Conservation (phyloP, 202 grass and related monocot species). For the Saccharum hybrid region DNA sequence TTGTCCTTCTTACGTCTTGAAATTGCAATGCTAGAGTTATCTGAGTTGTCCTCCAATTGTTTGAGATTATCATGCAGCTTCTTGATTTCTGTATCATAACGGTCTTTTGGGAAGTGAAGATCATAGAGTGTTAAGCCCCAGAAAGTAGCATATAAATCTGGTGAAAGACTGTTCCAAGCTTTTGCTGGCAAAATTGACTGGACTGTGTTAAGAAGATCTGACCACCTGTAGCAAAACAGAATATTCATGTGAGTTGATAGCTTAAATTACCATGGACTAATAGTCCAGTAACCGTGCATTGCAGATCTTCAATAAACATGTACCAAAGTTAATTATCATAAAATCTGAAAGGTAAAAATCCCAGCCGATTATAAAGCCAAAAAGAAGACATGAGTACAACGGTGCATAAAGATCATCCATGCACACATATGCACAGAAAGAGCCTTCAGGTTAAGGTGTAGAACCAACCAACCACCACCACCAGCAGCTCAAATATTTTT, state of each 20-base stretch:
- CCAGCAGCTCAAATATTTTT: too few relatives aligned
- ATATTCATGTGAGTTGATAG: constrained; percentile 29
- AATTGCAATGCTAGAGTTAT: constrained; percentile 92
- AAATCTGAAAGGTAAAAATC: background rate
- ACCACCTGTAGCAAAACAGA: constrained; percentile 69
- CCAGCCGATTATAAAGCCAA: background rate
- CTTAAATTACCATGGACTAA: background rate
- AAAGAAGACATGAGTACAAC: background rate
- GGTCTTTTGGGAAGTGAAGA: constrained; percentile 84
- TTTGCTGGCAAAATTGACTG: constrained; percentile 79
- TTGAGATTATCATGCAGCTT: constrained; percentile 92
- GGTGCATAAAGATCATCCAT: too few relatives aligned
- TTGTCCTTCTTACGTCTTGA: constrained; percentile 98
- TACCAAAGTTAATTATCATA: background rate
- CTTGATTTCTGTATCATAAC: constrained; percentile 90
- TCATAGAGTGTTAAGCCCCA: constrained; percentile 99
- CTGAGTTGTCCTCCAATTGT: constrained; percentile 90
- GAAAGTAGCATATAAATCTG: constrained; percentile 96
- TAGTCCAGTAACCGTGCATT: background rate
- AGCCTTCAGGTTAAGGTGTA: too few relatives aligned
- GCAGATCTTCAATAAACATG: background rate
- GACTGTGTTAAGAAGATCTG: constrained; percentile 79
- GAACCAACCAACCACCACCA: too few relatives aligned
- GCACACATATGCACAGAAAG: too few relatives aligned
- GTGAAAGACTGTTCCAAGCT: constrained; percentile 90